A percentile compares a stretch with the other conserved stretches of the same genome.
These are phyloP conservation scores for Phytophthora pisi DNA, from an alignment of 352 stramenopile genomes.

Conservation along the genomic window DNA sequence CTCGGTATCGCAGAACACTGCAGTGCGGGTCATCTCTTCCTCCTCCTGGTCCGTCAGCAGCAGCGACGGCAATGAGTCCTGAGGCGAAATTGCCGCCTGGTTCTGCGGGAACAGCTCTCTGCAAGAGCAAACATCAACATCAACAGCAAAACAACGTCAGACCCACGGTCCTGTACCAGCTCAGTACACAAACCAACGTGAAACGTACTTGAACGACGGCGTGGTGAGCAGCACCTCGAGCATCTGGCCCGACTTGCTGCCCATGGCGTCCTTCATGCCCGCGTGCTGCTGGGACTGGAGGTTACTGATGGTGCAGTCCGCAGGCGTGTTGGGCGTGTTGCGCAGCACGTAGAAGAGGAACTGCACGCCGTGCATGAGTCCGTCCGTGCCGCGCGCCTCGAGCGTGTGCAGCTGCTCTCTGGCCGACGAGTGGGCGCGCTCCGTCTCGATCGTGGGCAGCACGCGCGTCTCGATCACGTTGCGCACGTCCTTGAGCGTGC, in stretches of 20 bases:
- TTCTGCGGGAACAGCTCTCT: slow-evolving; percentile 64
- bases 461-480: slow-evolving; percentile 81
- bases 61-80: slow-evolving; percentile 52
- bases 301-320: slow-evolving; percentile 86
- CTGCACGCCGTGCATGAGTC: slow-evolving; percentile 86
- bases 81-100: slow-evolving; percentile 31
- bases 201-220: slow-evolving; percentile 78
- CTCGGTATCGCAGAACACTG: slow-evolving; percentile 76
- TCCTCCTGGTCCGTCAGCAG: slow-evolving; percentile 77
- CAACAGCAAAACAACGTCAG: slow-evolving; percentile 11
- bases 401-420: slow-evolving; percentile 82
- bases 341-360: slow-evolving; percentile 89
- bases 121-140: slow-evolving; percentile 1
- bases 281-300: slow-evolving; percentile 80
- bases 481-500: slow-evolving; percentile 82
- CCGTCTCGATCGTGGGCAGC: slow-evolving; percentile 80
- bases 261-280: slow-evolving; percentile 88
- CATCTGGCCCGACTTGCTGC: slow-evolving; percentile 86
- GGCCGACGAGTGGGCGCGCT: slow-evolving; percentile 80
- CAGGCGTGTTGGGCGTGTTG: slow-evolving; percentile 84
- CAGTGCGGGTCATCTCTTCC: slow-evolving; percentile 67
- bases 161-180: background rate
- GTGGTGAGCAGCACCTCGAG: slow-evolving; percentile 82
- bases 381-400: slow-evolving; percentile 77
- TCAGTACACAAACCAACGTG: background rate